Conservation (phyloP, 192 early-diverging fungal species). For the Backusella luteola region DNA sequence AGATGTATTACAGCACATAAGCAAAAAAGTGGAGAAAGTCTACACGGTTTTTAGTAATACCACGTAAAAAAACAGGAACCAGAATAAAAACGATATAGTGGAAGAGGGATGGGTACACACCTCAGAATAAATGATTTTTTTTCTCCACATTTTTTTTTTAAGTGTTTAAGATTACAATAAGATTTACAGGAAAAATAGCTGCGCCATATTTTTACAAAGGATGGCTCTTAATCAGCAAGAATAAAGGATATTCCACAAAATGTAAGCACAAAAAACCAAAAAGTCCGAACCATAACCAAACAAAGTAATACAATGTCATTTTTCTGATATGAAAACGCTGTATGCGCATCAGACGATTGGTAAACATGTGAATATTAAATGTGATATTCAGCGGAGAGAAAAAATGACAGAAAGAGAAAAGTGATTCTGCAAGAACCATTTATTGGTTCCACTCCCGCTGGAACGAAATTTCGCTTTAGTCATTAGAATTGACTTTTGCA, state of each 20-base stretch:
- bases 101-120: neutral
- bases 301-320: constrained; percentile 4
- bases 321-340: neutral
- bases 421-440: neutral
- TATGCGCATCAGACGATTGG: neutral
- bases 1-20: neutral
- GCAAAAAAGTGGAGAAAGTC: neutral
- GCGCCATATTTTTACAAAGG: neutral
- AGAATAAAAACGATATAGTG: neutral
- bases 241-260: neutral
- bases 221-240: neutral
- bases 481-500: neutral
- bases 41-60: neutral
- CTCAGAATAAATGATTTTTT: neutral
- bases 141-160: neutral
- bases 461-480: constrained; percentile 7
- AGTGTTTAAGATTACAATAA: neutral
- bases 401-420: neutral
- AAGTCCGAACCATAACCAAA: neutral
- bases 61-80: neutral
- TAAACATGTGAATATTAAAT: constrained; percentile 6
- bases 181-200: neutral
- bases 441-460: neutral
- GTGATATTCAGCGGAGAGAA: constrained; percentile 4
- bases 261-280: neutral